These are phyloP conservation scores for Alternaria brassicicola DNA, from an alignment of 2,329 filamentous ascomycete genomes.

Conservation along the genomic window DNA sequence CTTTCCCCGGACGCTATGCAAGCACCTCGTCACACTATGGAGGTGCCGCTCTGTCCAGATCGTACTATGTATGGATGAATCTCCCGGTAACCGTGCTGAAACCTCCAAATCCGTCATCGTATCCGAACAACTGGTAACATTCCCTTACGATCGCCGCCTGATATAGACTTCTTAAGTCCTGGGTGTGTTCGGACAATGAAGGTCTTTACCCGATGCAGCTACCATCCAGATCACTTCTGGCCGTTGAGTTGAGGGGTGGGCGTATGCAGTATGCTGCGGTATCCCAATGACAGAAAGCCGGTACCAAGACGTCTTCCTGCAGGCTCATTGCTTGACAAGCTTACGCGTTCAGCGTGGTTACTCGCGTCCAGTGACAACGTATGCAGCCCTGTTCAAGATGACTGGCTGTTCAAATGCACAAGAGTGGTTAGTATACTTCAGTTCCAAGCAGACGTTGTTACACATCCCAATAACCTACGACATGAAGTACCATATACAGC, in stretches of 20 bases:
- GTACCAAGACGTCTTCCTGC: conserved; percentile 28
- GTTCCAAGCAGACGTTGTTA: conserved; percentile 17
- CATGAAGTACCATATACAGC: neutral
- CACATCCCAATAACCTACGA: conserved; percentile 12
- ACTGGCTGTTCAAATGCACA: conserved; percentile 4
- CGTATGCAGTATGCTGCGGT: conserved; percentile 16
- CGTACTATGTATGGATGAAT: conserved; percentile 19
- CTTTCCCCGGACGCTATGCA: conserved; percentile 28
- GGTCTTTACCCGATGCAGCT: conserved; percentile 4
- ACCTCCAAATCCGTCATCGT: conserved; percentile 11
- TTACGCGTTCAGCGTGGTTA: conserved; percentile 35
- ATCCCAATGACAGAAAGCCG: conserved; percentile 16
- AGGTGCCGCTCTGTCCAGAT: conserved; percentile 20
- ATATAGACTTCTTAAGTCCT: conserved; percentile 4
- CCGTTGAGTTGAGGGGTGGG: conserved; percentile 1
- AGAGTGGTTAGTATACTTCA: conserved; percentile 5
- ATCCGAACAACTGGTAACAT: conserved; percentile 10
- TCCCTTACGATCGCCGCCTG: neutral
- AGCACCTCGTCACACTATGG: conserved; percentile 24
- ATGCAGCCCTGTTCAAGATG: conserved; percentile 3
- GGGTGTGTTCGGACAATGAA: conserved; percentile 5
- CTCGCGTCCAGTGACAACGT: neutral
- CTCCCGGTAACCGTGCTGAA: conserved; percentile 13
- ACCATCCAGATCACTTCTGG: conserved; percentile 4
- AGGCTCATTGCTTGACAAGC: conserved; percentile 30